These are phyloP conservation scores for Tagetes patula DNA, from an alignment of 129 eudicot genomes.

Conservation along the genomic window DNA sequence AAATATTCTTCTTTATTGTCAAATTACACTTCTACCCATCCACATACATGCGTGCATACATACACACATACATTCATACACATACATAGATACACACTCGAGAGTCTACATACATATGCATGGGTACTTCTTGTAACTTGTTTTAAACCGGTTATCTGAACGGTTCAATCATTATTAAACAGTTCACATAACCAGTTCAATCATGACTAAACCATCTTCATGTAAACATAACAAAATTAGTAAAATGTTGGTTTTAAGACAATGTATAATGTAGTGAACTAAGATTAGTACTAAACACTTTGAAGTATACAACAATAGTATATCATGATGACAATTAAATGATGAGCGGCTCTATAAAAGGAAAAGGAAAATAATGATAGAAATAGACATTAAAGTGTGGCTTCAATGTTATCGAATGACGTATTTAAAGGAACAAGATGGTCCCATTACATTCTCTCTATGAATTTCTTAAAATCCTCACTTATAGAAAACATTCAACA, in stretches of 20 bases:
- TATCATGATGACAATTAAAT: background rate
- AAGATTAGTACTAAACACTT: no score
- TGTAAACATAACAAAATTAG: background rate
- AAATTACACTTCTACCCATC: slow-evolving; percentile 26
- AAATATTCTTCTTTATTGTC: background rate
- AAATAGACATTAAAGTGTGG: background rate
- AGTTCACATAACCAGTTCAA: background rate
- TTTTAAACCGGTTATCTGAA: background rate
- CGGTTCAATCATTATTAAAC: background rate
- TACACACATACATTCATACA: background rate
- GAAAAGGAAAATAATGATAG: background rate
- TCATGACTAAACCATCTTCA: background rate
- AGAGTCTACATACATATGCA: background rate
- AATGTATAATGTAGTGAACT: no score
- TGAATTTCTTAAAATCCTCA: background rate
- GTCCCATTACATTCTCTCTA: slow-evolving; percentile 3
- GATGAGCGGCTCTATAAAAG: background rate
- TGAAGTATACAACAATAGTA: background rate
- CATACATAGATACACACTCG: background rate
- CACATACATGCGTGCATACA: background rate
- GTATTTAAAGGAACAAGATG: background rate
- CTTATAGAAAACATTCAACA: background rate
- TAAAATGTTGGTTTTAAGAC: no score
- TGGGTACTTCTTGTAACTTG: background rate
- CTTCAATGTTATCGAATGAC: background rate